Percentiles rank a stretch among this genome's conserved stretches.
phyloP scores from a whole-genome alignment of 352 stramenopile genomes.

The Phytophthora pseudosyringae region DNA sequence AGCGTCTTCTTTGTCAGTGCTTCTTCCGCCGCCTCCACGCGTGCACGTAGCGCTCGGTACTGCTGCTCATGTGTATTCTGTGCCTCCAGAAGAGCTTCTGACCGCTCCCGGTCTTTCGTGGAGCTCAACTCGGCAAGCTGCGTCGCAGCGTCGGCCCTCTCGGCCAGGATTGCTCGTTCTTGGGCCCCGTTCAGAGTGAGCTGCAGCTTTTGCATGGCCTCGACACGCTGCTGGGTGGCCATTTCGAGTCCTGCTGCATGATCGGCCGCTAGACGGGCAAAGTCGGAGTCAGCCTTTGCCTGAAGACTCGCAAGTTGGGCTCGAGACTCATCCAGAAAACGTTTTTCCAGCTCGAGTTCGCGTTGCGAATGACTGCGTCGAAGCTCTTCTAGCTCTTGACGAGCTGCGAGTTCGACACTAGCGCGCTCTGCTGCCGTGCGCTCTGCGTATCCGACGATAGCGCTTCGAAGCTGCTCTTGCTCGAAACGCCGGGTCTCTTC shows the following conservation, averaged over 20 bases:
- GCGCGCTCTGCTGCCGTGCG: slow-evolving; percentile 8
- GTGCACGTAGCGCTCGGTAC: slow-evolving; percentile 29
- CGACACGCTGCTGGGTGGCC: slow-evolving; percentile 26
- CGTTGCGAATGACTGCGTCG: slow-evolving; percentile 5
- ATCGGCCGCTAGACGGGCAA: slow-evolving; percentile 23
- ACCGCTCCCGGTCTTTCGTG: slow-evolving; percentile 53
- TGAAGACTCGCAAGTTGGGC: slow-evolving; percentile 21
- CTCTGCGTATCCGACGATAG: slow-evolving; percentile 19
- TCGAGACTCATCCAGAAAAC: slow-evolving; percentile 26
- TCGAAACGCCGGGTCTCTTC: slow-evolving; percentile 35
- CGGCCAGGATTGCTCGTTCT: slow-evolving; percentile 38
- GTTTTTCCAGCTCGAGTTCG: slow-evolving; percentile 22
- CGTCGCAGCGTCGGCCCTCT: slow-evolving; percentile 42
- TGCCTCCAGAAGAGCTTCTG: slow-evolving; percentile 35
- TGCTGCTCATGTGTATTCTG: slow-evolving; percentile 36
- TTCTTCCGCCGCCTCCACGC: slow-evolving; percentile 31
- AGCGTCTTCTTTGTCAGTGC: slow-evolving; percentile 38
- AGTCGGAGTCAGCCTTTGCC: slow-evolving; percentile 29
- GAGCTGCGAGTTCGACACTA: slow-evolving; percentile 10
- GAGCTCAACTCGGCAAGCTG: slow-evolving; percentile 35
- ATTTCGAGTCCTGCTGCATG: slow-evolving; percentile 34
- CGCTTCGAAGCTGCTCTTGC: slow-evolving; percentile 41
- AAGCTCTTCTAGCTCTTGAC: slow-evolving; percentile 21
- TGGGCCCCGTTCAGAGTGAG: slow-evolving; percentile 30
- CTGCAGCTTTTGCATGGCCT: slow-evolving; percentile 35